Evolutionary conservation across 1,284 basidiomycete genomes (phyloP).

Genomic region (Sphaerobolus stellatus): DNA sequence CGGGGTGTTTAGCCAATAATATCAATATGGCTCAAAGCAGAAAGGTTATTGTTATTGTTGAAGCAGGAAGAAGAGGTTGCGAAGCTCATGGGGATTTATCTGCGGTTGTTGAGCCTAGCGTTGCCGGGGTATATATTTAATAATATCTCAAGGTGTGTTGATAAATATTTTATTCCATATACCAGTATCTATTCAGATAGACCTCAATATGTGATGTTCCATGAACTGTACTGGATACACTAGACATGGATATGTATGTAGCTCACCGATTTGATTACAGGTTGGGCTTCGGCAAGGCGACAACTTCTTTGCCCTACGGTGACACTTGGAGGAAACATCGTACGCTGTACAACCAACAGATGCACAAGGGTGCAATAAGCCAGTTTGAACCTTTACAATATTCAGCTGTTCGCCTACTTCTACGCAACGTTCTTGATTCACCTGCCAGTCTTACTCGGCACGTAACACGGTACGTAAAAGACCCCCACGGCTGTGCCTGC

Average conservation of each 20-base stretch:
- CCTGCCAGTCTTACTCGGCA: neutral
- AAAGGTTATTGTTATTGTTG: constrained; percentile 68
- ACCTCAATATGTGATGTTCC: neutral
- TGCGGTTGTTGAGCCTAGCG: constrained; percentile 45
- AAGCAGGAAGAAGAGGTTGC: constrained; percentile 53
- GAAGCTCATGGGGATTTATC: constrained; percentile 42
- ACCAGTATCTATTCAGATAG: constrained; percentile 12
- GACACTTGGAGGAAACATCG: neutral
- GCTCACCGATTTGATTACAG: too few relatives aligned
- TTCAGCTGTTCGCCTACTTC: neutral
- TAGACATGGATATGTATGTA: too few relatives aligned
- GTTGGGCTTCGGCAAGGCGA: too few relatives aligned
- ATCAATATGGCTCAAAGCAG: constrained; percentile 79
- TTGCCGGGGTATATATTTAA: constrained; percentile 49
- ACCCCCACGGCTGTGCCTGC: neutral
- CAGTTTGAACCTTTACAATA: neutral
- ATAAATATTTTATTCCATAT: too few relatives aligned
- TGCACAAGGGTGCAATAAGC: neutral
- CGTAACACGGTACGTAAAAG: neutral
- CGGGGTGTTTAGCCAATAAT: constrained; percentile 59
- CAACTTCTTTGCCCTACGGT: constrained; percentile 36
- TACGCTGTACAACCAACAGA: neutral
- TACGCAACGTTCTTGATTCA: neutral
- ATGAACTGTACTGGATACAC: too few relatives aligned
- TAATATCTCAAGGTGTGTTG: constrained; percentile 16